Base-by-base conservation (phyloP, 306 rosid species). In the Rubus parviflorus region DNA sequence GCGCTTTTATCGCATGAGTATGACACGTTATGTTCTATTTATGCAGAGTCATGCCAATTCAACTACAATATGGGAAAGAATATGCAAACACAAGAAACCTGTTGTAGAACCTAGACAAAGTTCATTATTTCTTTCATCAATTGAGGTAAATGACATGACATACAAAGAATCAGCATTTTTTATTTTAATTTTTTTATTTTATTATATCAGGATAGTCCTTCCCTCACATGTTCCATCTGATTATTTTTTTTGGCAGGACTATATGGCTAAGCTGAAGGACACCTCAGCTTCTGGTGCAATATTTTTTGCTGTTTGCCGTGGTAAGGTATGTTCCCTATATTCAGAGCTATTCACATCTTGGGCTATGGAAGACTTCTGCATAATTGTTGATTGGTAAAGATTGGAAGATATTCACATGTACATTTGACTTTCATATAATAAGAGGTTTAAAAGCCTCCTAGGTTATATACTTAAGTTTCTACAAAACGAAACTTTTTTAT, bases 291-390 rank as follows among this genome's bases (percentile, higher is more conserved):
- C 95, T 72, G 98, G 98, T 85, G 98, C 98, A 70, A 85, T 90
- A 42, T 92, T 94, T 83, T 94, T 94, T 63, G 97, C 97, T 53
- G 97, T 94, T 72, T 94, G 98, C 84, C 97, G 97, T 19, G 97
- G 98, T 73, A 94, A 94, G 90, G 98, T 94, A 92, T 82, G 87
- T 57, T 66, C 47, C 47, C 57, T 75, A 68, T 80, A 73, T 68
- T 40, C 40, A 60, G 46, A 52, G 74, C 41, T 56, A 75, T 43
- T 38, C 68, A 22, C 43, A 30, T 47, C 41, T 69, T 77, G 30
- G 67, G 81, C 67, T 75, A 52, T 78, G 62, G 78, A 17, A 40
- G 43, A 72, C 76, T 60, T 75, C 43, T 69, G 77, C 68, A n/a
- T 73, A 64, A 75, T 62, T 67, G 20, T 35, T 83, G 63, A 58